Evolutionary conservation across 73 alveolate species (phyloP).

Genomic region (Tetrahymena malaccensis): DNA sequence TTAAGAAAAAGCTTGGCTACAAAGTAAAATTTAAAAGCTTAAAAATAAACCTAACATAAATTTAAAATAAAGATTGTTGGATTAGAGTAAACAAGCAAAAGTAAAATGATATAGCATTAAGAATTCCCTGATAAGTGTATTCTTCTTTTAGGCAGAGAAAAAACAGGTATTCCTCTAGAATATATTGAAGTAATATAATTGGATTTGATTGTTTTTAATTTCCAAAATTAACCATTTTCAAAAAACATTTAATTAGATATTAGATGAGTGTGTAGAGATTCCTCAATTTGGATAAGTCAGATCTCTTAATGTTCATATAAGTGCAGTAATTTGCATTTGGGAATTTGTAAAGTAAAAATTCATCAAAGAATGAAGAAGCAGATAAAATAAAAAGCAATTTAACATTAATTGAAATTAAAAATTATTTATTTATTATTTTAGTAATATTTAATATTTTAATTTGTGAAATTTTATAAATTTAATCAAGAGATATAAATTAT

Average conservation of each 20-base stretch:
- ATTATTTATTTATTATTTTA: too few relatives aligned
- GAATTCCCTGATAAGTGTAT: slow-evolving; percentile 80
- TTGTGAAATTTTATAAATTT: too few relatives aligned
- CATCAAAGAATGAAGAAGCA: not conserved
- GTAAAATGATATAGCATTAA: slow-evolving; percentile 63
- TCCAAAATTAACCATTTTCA: not conserved
- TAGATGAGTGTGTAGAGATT: slow-evolving; percentile 84
- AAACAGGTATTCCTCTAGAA: slow-evolving; percentile 87
- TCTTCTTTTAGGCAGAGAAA: slow-evolving; percentile 82
- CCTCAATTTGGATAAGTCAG: slow-evolving; percentile 78
- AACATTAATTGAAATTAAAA: too few relatives aligned
- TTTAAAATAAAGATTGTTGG: slow-evolving; percentile 41
- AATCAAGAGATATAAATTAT: too few relatives aligned
- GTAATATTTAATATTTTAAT: too few relatives aligned
- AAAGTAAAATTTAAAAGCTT: slow-evolving; percentile 4
- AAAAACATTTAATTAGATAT: not conserved
- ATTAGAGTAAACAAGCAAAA: slow-evolving; percentile 83
- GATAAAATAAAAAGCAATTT: too few relatives aligned
- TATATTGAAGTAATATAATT: slow-evolving; percentile 39
- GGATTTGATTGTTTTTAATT: too few relatives aligned
- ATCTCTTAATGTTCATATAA: slow-evolving; percentile 84
- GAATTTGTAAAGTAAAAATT: slow-evolving; percentile 41
- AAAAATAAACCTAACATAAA: not conserved
- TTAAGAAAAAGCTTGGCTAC: slow-evolving; percentile 79
- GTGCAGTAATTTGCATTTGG: slow-evolving; percentile 92